phyloP scores from a whole-genome alignment of 2,329 filamentous ascomycete genomes.

The Neophaeococcomyces mojaviensis region DNA sequence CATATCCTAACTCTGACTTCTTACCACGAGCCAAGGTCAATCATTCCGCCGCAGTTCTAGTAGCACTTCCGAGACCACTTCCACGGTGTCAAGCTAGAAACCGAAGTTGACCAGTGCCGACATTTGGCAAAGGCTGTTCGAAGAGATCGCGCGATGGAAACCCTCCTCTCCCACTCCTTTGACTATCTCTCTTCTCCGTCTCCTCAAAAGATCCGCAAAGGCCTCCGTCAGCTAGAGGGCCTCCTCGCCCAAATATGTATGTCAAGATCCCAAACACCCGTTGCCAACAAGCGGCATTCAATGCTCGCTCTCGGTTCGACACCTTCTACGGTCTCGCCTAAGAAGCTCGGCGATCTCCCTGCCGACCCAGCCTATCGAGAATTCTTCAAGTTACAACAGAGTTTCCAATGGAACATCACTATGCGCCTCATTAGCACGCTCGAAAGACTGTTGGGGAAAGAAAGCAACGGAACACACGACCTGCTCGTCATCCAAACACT shows the following conservation, averaged over 20 bases:
- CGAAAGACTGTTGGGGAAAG: conserved; percentile 76
- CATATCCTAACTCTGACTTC: too few relatives aligned
- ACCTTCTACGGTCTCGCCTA: conserved; percentile 41
- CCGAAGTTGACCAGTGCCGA: not conserved
- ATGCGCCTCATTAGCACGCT: conserved; percentile 78
- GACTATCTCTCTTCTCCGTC: conserved; percentile 95
- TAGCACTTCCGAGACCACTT: too few relatives aligned
- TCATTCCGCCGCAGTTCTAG: too few relatives aligned
- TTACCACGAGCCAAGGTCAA: too few relatives aligned
- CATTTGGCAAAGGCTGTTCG: too few relatives aligned
- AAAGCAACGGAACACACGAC: conserved; percentile 74
- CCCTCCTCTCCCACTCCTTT: conserved; percentile 83
- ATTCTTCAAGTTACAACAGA: conserved; percentile 94
- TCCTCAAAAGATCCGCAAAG: conserved; percentile 82
- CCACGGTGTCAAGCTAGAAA: too few relatives aligned
- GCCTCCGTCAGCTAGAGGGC: conserved; percentile 86
- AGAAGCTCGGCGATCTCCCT: conserved; percentile 61
- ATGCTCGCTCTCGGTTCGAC: conserved; percentile 32
- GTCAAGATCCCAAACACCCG: conserved; percentile 40
- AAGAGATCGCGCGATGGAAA: conserved; percentile 61
- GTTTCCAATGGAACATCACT: conserved; percentile 96
- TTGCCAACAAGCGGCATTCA: conserved; percentile 35
- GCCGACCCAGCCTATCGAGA: conserved; percentile 86
- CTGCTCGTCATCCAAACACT: conserved; percentile 80
- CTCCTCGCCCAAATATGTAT: conserved; percentile 92